Percentiles rank a stretch among this genome's conserved stretches.
Conservation (phyloP, 495 filamentous ascomycete species). For the Podospora didyma region DNA sequence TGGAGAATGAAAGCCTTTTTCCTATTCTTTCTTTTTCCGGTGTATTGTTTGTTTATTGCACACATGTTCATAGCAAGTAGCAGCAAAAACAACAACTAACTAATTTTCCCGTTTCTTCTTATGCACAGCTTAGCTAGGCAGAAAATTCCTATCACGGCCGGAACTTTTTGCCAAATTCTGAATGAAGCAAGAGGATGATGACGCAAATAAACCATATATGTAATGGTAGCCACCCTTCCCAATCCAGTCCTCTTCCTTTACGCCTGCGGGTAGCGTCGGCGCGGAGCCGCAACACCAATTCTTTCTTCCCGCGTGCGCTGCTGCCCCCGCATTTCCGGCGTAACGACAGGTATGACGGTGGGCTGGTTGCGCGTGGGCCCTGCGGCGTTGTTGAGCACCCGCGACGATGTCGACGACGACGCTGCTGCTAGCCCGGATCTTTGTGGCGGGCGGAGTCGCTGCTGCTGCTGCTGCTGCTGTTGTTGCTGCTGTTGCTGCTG, state of each 20-base stretch:
- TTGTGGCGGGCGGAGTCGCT: background rate
- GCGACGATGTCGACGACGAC: background rate
- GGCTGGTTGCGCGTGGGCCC: background rate
- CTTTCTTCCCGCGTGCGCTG: slow-evolving; percentile 3
- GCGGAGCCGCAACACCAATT: background rate
- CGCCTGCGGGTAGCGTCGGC: background rate
- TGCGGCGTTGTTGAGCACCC: background rate
- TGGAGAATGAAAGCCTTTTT: too few species aligned
- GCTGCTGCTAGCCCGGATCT: background rate
- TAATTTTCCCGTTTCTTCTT: too few species aligned
- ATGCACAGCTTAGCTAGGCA: too few species aligned
- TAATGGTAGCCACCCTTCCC: background rate
- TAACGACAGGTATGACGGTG: background rate
- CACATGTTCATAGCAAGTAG: too few species aligned
- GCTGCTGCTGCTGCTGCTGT: background rate
- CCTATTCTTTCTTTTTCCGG: too few species aligned
- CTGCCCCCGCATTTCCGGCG: background rate
- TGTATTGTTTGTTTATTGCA: too few species aligned
- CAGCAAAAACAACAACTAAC: too few species aligned
- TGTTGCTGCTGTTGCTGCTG: background rate
- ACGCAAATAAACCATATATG: too few species aligned
- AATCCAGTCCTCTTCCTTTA: background rate
- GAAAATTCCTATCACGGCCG: too few species aligned
- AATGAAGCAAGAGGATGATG: too few species aligned
- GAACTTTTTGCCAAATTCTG: too few species aligned